Evolutionary conservation across 805 yeast genomes (phyloP), one percentile per base, ranked within the genome.

Genomic region (Sugiyamaella mastotermitis): DNA sequence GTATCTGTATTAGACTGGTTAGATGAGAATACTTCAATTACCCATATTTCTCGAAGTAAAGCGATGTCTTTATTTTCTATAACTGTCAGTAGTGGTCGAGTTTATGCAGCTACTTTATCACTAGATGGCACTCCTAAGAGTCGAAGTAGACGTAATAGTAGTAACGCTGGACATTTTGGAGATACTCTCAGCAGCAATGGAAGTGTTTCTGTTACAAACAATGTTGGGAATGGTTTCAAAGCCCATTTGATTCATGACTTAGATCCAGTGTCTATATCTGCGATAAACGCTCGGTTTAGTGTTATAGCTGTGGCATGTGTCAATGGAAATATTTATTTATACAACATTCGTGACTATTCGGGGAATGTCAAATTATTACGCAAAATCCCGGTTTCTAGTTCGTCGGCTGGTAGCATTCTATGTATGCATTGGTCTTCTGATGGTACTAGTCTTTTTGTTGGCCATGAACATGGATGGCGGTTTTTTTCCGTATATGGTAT

Each of bases 401-500:
- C 50, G 5, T 33, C 51, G 2, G 40, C 53, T 2, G 63, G 61
- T 1, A 24, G 37, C 4, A 38, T 56, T 17, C 40, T 44, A n/a
- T 39, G 47, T 14, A 24, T 66, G 19, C 42, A 52, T 13, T 63
- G 68, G 66, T 49, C 71, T 30, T 50, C 69, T 31, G 55, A 60
- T 47, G 56, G 71, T 43, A 43, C 57, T 53, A 36, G 60, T 19
- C 29, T 56, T 21, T 40, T 57, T 55, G 53, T 50, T 14, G 55
- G 64, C 35, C 52, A 47, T 52, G 41, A 51, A 38, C 57, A 56
- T 30, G 77, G 77, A 4, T 74, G 78, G 78, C 64, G 64, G 33
- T 42, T 69, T 18, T 62, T 60, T 43, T 69, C 78, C 3, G 64
- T 63, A 11, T 59, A 71, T 24, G 80, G 80, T 1, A 67, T 69